Base-by-base conservation (phyloP, 495 filamentous ascomycete genomes). In the Emericellopsis terricola region DNA sequence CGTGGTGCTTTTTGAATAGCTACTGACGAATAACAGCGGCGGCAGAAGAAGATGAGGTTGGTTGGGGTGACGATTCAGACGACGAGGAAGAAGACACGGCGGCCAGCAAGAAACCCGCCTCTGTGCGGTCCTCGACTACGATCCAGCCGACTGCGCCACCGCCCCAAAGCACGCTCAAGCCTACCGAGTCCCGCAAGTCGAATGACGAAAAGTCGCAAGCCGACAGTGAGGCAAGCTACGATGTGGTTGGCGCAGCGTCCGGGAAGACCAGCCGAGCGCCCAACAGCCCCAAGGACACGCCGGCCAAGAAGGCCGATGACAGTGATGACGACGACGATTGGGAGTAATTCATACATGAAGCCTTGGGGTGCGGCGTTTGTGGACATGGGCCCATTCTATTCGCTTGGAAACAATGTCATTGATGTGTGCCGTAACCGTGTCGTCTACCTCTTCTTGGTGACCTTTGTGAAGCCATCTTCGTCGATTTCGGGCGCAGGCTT, bases 391-490 rank as follows among this genome's bases (percentile, higher is more conserved):
- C 24, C 19, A 20, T 33, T 33, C 31, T n/a, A 20, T 26, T 19
- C 18, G 23, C 21, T 26, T 26, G 33, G 33, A 15, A 15, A 7
- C 13, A 10, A 17, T 27, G 33, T 19, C 34, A 16, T 37, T 28
- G 15, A 17, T 24, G 4, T 18, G 28, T 19, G 26, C 14, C n/a
- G 14, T 37, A 15, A 16, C 15, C 16, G 19, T 11, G 18, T 29
- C 16, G 10, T 42, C 68, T 57, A 54, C 46, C 60, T 76, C 66
- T 73, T 84, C 39, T 71, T 68, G 40, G 77, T 64, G 38, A 93
- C 81, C 59, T 77, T 84, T n/a, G 76, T 84, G 51, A 96, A 96
- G 10, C 87, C 87, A 44, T 94, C 87, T 34, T 92, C 83, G 56
- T 94, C 87, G 32, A 94, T 61, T 53, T 84, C 78, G 2, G 81